These are phyloP conservation scores for Pythium phragmiticola DNA, from an alignment of 352 stramenopile genomes.

Conservation along the genomic window DNA sequence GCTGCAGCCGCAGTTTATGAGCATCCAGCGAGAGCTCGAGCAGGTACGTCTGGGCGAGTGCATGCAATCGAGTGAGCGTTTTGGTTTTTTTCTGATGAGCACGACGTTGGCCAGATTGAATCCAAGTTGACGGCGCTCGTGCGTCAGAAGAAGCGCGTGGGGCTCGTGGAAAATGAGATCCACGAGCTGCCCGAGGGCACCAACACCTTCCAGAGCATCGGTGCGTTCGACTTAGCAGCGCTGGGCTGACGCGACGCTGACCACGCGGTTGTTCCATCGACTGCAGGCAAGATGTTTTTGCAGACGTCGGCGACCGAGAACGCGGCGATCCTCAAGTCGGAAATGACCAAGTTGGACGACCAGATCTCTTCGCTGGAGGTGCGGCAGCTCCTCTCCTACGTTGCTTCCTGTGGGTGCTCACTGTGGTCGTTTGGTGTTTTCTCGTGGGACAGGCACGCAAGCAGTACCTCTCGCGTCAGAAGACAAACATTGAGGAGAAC, in stretches of 20 bases:
- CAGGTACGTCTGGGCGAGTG: slow-evolving; percentile 23
- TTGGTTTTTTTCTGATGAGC: no score
- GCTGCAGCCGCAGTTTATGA: slow-evolving; percentile 76
- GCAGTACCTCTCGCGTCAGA: slow-evolving; percentile 80
- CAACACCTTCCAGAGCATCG: slow-evolving; percentile 75
- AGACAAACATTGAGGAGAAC: slow-evolving; percentile 77
- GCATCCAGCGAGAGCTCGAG: slow-evolving; percentile 74
- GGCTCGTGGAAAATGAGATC: slow-evolving; percentile 73
- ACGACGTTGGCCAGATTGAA: slow-evolving; percentile 43
- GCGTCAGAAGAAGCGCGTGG: slow-evolving; percentile 76
- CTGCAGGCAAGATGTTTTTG: slow-evolving; percentile 76
- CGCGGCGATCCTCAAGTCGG: slow-evolving; percentile 46
- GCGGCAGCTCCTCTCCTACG: not conserved
- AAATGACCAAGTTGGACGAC: slow-evolving; percentile 58
- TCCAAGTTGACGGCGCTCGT: slow-evolving; percentile 54
- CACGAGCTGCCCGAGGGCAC: slow-evolving; percentile 54
- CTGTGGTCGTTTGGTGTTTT: not conserved
- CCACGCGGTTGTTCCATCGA: not conserved
- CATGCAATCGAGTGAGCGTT: not conserved
- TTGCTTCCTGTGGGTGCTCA: not conserved
- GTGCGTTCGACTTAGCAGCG: slow-evolving; percentile 1
- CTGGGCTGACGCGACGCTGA: not conserved
- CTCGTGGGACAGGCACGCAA: slow-evolving; percentile 47
- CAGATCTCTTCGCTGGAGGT: slow-evolving; percentile 73
- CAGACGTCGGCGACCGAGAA: slow-evolving; percentile 60